Percentiles rank a stretch among this genome's conserved stretches.
These are phyloP conservation scores for Parathielavia hyrcaniae DNA, from an alignment of 495 filamentous ascomycete genomes.

Conservation along the genomic window DNA sequence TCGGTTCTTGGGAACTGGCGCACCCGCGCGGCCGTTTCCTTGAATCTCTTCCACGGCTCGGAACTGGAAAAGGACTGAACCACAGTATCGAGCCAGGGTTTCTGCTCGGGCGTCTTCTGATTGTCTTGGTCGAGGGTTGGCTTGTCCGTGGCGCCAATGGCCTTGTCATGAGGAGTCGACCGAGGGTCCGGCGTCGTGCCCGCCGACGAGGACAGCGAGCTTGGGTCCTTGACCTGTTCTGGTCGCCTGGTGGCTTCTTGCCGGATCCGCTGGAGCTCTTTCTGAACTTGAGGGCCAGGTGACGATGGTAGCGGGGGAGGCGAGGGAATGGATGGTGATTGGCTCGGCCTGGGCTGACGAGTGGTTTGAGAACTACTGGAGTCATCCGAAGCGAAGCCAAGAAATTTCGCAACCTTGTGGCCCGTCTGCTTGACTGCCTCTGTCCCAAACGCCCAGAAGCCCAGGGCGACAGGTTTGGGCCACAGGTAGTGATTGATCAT, in stretches of 20 bases:
- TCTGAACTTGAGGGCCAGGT: slow-evolving; percentile 21
- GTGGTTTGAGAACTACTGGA: neutral
- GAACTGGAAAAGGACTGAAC: slow-evolving; percentile 6
- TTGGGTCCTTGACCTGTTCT: slow-evolving; percentile 25
- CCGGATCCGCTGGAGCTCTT: slow-evolving; percentile 25
- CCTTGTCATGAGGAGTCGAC: neutral
- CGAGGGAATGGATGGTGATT: neutral
- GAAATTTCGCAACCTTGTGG: slow-evolving; percentile 23
- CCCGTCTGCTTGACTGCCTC: slow-evolving; percentile 29
- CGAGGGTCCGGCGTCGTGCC: neutral
- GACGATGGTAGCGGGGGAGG: slow-evolving; percentile 4
- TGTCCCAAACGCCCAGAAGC: slow-evolving; percentile 33
- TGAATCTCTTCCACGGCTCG: slow-evolving; percentile 48
- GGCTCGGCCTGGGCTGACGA: too few species aligned
- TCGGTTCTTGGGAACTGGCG: slow-evolving; percentile 38
- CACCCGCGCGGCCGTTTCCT: slow-evolving; percentile 42
- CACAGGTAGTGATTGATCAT: slow-evolving; percentile 31
- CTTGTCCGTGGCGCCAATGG: neutral
- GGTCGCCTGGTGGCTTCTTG: slow-evolving; percentile 32
- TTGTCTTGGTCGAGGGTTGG: slow-evolving; percentile 6
- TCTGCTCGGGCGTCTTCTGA: neutral
- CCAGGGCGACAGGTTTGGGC: slow-evolving; percentile 32
- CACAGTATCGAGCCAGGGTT: neutral
- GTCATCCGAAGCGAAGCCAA: slow-evolving; percentile 27
- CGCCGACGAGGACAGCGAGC: slow-evolving; percentile 16